Percentiles rank a stretch among this genome's conserved stretches.
Evolutionary conservation across 768 basidiomycete species (phyloP).

Genomic region (Psilocybe subaeruginosa): DNA sequence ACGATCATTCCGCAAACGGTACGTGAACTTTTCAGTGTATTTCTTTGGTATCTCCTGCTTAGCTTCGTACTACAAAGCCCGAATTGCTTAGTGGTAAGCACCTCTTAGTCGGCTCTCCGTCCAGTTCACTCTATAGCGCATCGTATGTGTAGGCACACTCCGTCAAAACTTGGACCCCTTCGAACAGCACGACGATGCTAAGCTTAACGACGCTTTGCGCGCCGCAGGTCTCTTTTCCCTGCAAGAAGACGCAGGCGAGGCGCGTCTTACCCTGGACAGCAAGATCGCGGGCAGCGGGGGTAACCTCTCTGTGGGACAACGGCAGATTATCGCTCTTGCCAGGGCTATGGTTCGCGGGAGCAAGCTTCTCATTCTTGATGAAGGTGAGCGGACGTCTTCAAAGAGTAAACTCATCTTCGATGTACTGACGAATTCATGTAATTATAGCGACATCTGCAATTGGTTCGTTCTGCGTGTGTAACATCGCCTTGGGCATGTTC

Average conservation of each 20-base stretch:
- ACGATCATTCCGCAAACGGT: constrained; percentile 61
- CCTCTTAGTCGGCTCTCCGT: neutral
- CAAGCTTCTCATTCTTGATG: constrained; percentile 63
- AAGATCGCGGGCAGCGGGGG: constrained; percentile 53
- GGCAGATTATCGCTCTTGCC: constrained; percentile 71
- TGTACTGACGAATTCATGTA: no score
- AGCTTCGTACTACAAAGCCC: constrained; percentile 29
- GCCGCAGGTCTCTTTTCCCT: constrained; percentile 41
- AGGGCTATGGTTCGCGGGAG: constrained; percentile 61
- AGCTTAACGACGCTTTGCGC: constrained; percentile 38
- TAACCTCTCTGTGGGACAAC: constrained; percentile 76
- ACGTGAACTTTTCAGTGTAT: constrained; percentile 9
- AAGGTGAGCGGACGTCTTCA: constrained; percentile 36
- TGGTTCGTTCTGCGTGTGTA: constrained; percentile 30
- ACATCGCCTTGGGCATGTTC: neutral
- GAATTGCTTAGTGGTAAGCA: constrained; percentile 55
- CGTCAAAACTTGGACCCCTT: constrained; percentile 70
- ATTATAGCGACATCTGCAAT: constrained; percentile 46
- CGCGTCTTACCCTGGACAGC: constrained; percentile 50
- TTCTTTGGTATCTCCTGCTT: neutral
- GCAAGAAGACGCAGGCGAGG: constrained; percentile 46
- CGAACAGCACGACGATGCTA: constrained; percentile 52
- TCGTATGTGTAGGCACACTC: constrained; percentile 35
- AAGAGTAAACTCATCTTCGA: no score
- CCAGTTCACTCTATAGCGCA: neutral